Evolutionary conservation across 1,284 basidiomycete genomes (phyloP), one percentile per base, ranked within the genome.

Genomic region (Rhodofomes roseus): DNA sequence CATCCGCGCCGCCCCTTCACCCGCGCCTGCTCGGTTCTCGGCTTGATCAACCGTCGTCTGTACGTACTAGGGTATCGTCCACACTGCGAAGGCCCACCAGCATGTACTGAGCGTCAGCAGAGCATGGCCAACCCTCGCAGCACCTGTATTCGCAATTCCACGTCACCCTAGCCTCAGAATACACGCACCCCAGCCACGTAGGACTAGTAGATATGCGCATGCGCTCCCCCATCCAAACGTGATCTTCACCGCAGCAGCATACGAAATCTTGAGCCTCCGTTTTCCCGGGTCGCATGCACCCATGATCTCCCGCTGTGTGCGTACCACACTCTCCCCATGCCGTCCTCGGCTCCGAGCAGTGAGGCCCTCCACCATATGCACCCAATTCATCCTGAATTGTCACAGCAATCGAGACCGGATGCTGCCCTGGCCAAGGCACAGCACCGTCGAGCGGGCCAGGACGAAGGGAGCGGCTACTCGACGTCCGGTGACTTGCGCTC

Each of bases 121-220:
- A n/a, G n/a, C n/a, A n/a, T n/a, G 18, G 18, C 50, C 46, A 18
- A 48, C 46, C 23, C 46, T 48, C 20, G 50, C 50, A 52, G 31
- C 20, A 52, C 31, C 20, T 20, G 34, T 31, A 36, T 37, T 52
- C 50, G 50, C 50, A 37, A 52, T 52, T 36, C 31, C 31, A 52
- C 50, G 50, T 52, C 50, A 52, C 50, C 50, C 60, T 62, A 59
- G 59, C 56, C 57, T 52, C 50, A 37, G 9, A 52, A 52, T 48
- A 56, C 54, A 56, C 29, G 23, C 54, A 44, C 46, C 16, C 46
- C 37, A 23, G 36, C 56, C 22, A 20, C 27, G 7, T 11, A n/a
- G n/a, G n/a, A n/a, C n/a, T n/a, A n/a, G n/a, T n/a, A 25, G 39
- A 44, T 23, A 56, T 41, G 23, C 56, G 41, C 56, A 46, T 53